Evolutionary conservation across 345 rosid species (phyloP), one percentile per base, ranked within the genome.

Genomic region (Corchorus olitorius): DNA sequence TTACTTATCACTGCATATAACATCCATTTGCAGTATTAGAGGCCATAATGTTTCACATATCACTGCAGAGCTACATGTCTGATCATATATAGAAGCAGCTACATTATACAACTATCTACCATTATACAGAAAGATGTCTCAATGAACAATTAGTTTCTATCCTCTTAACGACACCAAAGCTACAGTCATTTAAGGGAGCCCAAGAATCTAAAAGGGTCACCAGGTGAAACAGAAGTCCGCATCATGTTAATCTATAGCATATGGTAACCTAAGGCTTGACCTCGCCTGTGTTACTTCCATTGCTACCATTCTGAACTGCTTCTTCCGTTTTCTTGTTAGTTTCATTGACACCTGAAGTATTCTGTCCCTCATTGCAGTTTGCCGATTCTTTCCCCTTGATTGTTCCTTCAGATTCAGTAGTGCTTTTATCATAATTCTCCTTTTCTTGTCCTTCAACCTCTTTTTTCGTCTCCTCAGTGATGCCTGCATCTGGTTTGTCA

Each of bases 291-390:
- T 60, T 77, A 41, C n/a, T 65, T 19, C 80, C 86, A 58, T 59
- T 59, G 65, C 76, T 79, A 52, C 89, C 85, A 78, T 85, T 88
- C 80, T 80, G 80, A 37, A 73, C 64, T 43, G 60, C 78, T 75
- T 82, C 84, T 58, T 85, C 86, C 4, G 70, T 76, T 70, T 80
- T 81, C 72, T 78, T 82, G 60, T 60, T 74, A 54, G 55, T 56
- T 73, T 67, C 63, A 19, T 55, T 69, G 19, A 72, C 33, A 55
- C 41, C 82, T 46, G 75, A 43, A 46, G 14, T 52, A 33, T 79
- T 68, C 11, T 71, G 78, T 46, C 75, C 76, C 65, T 80, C 81
- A 15, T 53, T 68, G 58, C 20, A 63, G 33, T 10, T 52, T 65
- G 43, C 49, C 14, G 41, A 2, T 76, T 76, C 78, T 13, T 66